Evolutionary conservation across 2,329 filamentous ascomycete species (phyloP).

Genomic region (Cordyceps sp.): DNA sequence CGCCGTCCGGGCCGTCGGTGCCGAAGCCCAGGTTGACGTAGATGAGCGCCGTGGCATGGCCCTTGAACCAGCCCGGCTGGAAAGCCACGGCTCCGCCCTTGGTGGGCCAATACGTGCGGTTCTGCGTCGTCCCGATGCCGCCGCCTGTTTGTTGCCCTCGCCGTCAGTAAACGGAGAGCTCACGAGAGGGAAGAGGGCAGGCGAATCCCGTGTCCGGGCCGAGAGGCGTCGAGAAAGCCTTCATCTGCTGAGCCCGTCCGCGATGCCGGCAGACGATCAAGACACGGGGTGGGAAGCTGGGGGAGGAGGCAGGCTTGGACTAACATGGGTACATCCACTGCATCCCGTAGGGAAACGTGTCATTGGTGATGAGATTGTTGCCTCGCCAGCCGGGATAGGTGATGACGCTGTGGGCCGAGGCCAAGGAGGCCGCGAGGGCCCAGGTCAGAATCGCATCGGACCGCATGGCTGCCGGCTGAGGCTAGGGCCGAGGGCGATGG

Average conservation of each 20-base stretch:
- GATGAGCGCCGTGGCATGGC: conserved; percentile 65
- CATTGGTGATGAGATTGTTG: conserved; percentile 68
- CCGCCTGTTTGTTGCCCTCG: conserved; percentile 43
- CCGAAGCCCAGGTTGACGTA: conserved; percentile 88
- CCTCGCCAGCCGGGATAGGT: conserved; percentile 78
- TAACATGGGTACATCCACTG: conserved; percentile 92
- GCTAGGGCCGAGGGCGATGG: too few species aligned
- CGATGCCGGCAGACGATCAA: too few species aligned
- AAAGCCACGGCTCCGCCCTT: conserved; percentile 74
- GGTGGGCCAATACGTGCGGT: conserved; percentile 86
- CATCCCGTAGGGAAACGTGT: conserved; percentile 73
- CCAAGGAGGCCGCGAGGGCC: conserved; percentile 26
- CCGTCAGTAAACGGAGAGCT: too few species aligned
- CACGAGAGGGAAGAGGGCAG: too few species aligned
- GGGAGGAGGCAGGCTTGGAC: too few species aligned
- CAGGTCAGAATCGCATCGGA: conserved; percentile 15
- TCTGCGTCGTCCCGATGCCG: conserved; percentile 58
- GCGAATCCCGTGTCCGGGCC: too few species aligned
- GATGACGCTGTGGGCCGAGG: conserved; percentile 62
- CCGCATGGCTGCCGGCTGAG: too few species aligned
- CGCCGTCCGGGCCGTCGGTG: conserved; percentile 41
- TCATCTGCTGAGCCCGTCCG: too few species aligned
- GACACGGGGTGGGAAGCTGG: too few species aligned
- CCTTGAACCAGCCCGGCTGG: conserved; percentile 92
- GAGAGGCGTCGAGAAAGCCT: too few species aligned